phyloP scores from a whole-genome alignment of 192 early-diverging fungal genomes.

The Backusella psychrophila region DNA sequence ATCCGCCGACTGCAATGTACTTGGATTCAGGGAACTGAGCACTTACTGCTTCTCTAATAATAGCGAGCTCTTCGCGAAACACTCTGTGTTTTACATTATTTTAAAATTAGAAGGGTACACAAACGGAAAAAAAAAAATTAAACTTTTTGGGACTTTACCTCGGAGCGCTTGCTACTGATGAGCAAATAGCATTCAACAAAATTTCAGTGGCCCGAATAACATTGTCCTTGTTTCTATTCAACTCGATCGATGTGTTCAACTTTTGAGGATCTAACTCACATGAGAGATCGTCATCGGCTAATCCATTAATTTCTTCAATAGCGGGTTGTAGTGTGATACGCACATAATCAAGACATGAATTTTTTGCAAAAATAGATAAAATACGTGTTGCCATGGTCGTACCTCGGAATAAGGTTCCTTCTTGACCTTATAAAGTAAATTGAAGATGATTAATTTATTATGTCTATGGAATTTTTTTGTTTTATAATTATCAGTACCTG shows the following conservation, averaged over 20 bases:
- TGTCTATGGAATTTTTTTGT: background rate
- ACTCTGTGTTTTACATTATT: slow-evolving; percentile 23
- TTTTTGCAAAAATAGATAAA: slow-evolving; percentile 77
- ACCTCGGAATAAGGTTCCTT: slow-evolving; percentile 83
- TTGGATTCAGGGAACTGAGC: slow-evolving; percentile 80
- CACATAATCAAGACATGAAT: slow-evolving; percentile 80
- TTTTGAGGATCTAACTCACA: slow-evolving; percentile 90
- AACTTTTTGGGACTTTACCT: slow-evolving; percentile 19
- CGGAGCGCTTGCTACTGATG: slow-evolving; percentile 67
- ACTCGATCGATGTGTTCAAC: slow-evolving; percentile 57
- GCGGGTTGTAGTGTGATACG: slow-evolving; percentile 76
- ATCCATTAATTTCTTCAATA: slow-evolving; percentile 54
- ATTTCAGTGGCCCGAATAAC: slow-evolving; percentile 67
- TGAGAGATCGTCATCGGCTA: slow-evolving; percentile 40
- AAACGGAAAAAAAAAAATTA: background rate
- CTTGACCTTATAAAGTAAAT: slow-evolving; percentile 17
- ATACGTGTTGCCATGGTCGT: slow-evolving; percentile 89
- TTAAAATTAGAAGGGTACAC: background rate
- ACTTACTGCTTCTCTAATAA: slow-evolving; percentile 73
- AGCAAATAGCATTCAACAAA: slow-evolving; percentile 80
- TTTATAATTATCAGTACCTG: slow-evolving; percentile 43
- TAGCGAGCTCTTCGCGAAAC: slow-evolving; percentile 79
- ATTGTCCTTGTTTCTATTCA: slow-evolving; percentile 71
- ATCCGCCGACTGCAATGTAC: slow-evolving; percentile 86
- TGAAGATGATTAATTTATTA: background rate